Conservation (phyloP, 2,329 filamentous ascomycete genomes). For the Ceratocystis diversiconidia region DNA sequence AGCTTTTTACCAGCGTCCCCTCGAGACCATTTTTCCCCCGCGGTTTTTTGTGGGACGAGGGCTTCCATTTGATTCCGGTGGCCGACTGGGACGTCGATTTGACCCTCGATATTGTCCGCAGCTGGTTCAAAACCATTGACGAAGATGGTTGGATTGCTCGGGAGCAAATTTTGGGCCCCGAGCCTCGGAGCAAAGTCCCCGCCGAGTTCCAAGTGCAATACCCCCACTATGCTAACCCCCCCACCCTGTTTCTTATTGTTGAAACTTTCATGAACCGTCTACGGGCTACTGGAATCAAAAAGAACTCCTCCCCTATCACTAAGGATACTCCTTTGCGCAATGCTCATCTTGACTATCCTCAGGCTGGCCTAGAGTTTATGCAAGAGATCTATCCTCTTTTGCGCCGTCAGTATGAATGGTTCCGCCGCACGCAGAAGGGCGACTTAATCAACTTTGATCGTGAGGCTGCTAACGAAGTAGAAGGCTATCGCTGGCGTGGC, state of each 20-base stretch:
- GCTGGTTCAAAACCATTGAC: constrained; percentile 94
- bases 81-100: constrained; percentile 90
- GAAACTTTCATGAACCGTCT: constrained; percentile 73
- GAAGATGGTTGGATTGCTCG: constrained; percentile 94
- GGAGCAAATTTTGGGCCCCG: constrained; percentile 83
- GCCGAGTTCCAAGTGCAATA: constrained; percentile 89
- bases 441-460: constrained; percentile 87
- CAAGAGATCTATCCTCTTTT: constrained; percentile 71
- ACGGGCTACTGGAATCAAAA: constrained; percentile 25
- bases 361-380: constrained; percentile 57
- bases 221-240: constrained; percentile 93
- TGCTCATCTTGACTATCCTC: constrained; percentile 24
- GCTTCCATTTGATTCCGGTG: constrained; percentile 84
- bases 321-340: constrained; percentile 17
- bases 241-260: constrained; percentile 81
- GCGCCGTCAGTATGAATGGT: constrained; percentile 86
- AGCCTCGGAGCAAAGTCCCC: constrained; percentile 91
- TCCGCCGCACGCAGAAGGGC: constrained; percentile 77
- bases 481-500: constrained; percentile 90
- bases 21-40: constrained; percentile 92
- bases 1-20: constrained; percentile 82
- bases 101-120: constrained; percentile 73
- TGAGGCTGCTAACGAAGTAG: constrained; percentile 72
- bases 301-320: constrained; percentile 11
- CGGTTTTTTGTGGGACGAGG: constrained; percentile 96